Evolutionary conservation across 2,329 filamentous ascomycete genomes (phyloP), one percentile per base, ranked within the genome.

Genomic region (Penicillium thymicola): DNA sequence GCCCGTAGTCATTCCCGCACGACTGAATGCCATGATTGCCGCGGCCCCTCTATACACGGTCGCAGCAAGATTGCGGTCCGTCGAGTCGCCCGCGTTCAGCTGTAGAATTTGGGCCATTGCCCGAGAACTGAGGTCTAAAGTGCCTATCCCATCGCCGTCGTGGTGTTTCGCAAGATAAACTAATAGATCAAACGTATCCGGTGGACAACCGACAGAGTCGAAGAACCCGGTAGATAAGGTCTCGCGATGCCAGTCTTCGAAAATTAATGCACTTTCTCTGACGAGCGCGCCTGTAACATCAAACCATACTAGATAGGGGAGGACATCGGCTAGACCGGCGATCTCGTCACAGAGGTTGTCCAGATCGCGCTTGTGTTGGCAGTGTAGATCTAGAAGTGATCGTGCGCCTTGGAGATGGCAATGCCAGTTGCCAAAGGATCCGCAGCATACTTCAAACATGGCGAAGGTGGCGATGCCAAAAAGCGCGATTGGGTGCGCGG

Each of bases 401-500:
- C 70, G 71, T 0, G 76, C 76, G 2, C 76, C 76, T 37, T 73
- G 67, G 0, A 78, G 61, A 61, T 78, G 75, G 5, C 72, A 66
- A 40, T 66, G 58, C 67, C 67, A 69, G 41, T 63, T 72, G 57
- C 76, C 76, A 72, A 78, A 79, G 0, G 73, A 68, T 0, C 74
- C 70, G 30, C 77, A 75, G 38, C 71, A 77, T 0, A 79, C 76
- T 13, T 78, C 76, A 27, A 78, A 75, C 34, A 79, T 73, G 0
- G 76, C 76, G 57, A 79, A 78, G 0, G 73, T 75, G 0, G 76
- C 76, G 18, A 79, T 78, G 1, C 75, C 76, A 5, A 79, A 68
- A 9, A 79, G 68, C 0, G 76, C 76, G 47, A 78, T 69, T 0
- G 76, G 76, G 34, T 78, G 72, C 2, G 73, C 75, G 0, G 69